phyloP scores from a whole-genome alignment of 306 rosid genomes.

The Canavalia ensiformis region DNA sequence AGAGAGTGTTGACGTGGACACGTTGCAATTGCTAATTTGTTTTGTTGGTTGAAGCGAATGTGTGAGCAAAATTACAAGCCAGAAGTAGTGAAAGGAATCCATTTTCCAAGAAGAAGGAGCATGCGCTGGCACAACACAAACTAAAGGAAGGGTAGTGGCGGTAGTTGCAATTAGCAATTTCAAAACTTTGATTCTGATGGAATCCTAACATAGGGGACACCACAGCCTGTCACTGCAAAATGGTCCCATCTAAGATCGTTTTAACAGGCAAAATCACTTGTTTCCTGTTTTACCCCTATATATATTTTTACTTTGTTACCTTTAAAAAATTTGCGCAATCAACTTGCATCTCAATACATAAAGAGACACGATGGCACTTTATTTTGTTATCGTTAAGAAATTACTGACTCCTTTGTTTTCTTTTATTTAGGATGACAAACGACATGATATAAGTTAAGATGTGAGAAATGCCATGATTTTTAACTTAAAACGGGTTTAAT shows the following conservation, averaged over 20 bases:
- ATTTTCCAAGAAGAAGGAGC: background rate
- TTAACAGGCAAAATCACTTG: background rate
- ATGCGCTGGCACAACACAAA: constrained; percentile 1
- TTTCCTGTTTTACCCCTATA: background rate
- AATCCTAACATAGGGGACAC: background rate
- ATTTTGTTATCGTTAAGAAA: constrained; percentile 19
- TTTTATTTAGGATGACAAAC: background rate
- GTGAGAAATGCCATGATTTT: background rate
- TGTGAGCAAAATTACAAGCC: background rate
- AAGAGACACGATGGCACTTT: constrained; percentile 7
- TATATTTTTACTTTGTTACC: background rate
- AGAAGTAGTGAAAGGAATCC: background rate
- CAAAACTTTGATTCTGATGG: background rate
- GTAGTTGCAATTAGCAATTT: background rate
- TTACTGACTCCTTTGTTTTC: constrained; percentile 3
- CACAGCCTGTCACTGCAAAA: constrained; percentile 21
- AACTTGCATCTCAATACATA: background rate
- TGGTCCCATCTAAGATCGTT: constrained; percentile 22
- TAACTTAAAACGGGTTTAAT: background rate
- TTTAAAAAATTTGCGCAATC: background rate
- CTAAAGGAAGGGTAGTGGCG: background rate
- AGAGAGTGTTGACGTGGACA: background rate
- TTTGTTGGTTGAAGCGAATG: background rate
- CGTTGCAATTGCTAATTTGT: background rate
- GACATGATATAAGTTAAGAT: constrained; percentile 11